phyloP scores from a whole-genome alignment of 805 yeast species.

The Barnettozyma populi region DNA sequence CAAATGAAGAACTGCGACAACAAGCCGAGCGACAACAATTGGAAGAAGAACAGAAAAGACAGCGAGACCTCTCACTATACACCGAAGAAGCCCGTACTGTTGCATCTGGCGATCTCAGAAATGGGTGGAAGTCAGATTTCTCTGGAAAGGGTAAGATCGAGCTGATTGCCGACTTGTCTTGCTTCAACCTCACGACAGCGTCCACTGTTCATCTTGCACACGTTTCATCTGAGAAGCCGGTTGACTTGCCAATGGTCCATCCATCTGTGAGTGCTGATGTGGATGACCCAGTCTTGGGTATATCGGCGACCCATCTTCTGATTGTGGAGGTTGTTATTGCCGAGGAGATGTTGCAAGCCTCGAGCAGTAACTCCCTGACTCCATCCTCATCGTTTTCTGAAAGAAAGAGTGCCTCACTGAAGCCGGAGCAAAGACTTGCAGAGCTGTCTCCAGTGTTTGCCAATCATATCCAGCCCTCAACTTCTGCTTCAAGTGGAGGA shows the following conservation, averaged over 20 bases:
- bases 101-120: conserved; percentile 72
- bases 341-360: conserved; percentile 63
- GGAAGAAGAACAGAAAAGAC: conserved; percentile 26
- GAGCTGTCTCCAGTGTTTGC: conserved; percentile 40
- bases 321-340: conserved; percentile 91
- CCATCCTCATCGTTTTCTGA: conserved; percentile 26
- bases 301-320: conserved; percentile 68
- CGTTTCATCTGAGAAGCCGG: conserved; percentile 37
- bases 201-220: conserved; percentile 39
- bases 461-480: conserved; percentile 26
- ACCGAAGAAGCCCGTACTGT: conserved; percentile 72
- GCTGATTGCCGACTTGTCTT: conserved; percentile 63
- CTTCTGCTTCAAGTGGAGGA: conserved; percentile 20
- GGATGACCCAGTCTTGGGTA: conserved; percentile 74
- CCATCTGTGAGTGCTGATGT: conserved; percentile 72
- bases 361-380: conserved; percentile 29
- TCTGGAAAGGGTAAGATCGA: conserved; percentile 74
- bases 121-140: conserved; percentile 96
- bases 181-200: conserved; percentile 53
- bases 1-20: conserved; percentile 27
- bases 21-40: conserved; percentile 22
- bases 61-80: conserved; percentile 38
- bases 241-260: conserved; percentile 20
- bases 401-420: conserved; percentile 8
- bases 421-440: conserved; percentile 36